phyloP scores from a whole-genome alignment of 2,329 filamentous ascomycete genomes.

The Geosmithia morbida region DNA sequence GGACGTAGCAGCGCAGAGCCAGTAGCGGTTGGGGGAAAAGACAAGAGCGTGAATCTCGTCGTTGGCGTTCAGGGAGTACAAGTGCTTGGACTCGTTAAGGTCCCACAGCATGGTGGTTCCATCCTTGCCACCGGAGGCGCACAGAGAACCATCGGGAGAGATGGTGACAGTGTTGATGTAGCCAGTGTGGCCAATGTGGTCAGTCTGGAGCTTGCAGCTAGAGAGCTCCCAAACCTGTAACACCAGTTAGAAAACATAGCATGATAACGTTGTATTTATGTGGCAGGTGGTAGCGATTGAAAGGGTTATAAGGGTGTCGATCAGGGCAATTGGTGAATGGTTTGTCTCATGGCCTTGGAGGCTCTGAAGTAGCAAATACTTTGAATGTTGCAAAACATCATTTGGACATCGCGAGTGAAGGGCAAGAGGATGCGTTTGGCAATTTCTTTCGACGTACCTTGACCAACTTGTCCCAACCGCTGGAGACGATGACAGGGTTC shows the following conservation, averaged over 20 bases:
- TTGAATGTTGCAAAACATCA: conserved; percentile 80
- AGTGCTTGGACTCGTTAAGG: conserved; percentile 99
- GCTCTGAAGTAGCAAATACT: conserved; percentile 99
- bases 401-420: conserved; percentile 22
- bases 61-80: conserved; percentile 98
- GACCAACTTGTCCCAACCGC: conserved; percentile 99
- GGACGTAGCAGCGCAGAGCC: conserved; percentile 96
- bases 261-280: neutral
- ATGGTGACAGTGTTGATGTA: conserved; percentile 99
- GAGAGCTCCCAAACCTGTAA: conserved; percentile 95
- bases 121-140: conserved; percentile 98
- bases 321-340: conserved; percentile 78
- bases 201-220: conserved; percentile 98
- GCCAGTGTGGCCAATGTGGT: conserved; percentile 98
- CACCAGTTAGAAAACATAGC: neutral
- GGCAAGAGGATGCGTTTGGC: neutral
- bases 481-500: conserved; percentile 98
- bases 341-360: conserved; percentile 90
- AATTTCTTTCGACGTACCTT: conserved; percentile 59
- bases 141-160: conserved; percentile 97
- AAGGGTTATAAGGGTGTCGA: conserved; percentile 15
- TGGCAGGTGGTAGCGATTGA: conserved; percentile 1
- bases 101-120: conserved; percentile 99
- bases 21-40: conserved; percentile 99
- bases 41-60: conserved; percentile 99